Evolutionary conservation across 768 basidiomycete genomes (phyloP).

Genomic region (Amanita muscaria): DNA sequence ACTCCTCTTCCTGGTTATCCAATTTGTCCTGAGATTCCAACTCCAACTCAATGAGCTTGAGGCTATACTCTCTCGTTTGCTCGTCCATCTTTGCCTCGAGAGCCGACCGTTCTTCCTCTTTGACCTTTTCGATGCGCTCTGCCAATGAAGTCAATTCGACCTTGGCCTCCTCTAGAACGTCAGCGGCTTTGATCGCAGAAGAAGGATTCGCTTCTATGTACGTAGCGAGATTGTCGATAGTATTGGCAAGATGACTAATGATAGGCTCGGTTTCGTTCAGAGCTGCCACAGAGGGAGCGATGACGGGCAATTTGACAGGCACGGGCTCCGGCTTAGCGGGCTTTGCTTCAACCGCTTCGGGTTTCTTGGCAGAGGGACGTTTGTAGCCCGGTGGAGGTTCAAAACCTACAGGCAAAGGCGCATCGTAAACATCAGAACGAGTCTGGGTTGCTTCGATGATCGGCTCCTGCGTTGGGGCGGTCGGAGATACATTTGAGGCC

Average conservation of each 20-base stretch:
- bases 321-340: slow-evolving; percentile 20
- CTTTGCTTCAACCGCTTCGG: slow-evolving; percentile 15
- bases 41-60: slow-evolving; percentile 73
- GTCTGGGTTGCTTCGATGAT: slow-evolving; percentile 15
- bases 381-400: slow-evolving; percentile 89
- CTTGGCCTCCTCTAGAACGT: slow-evolving; percentile 75
- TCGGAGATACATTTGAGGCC: no score
- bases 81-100: slow-evolving; percentile 65
- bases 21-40: slow-evolving; percentile 82
- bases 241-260: slow-evolving; percentile 82
- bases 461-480: slow-evolving; percentile 19
- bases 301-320: slow-evolving; percentile 53
- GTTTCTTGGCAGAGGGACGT: slow-evolving; percentile 37
- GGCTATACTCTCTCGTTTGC: slow-evolving; percentile 75
- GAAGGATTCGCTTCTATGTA: slow-evolving; percentile 71
- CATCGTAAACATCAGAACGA: slow-evolving; percentile 59
- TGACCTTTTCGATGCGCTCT: slow-evolving; percentile 66
- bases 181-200: slow-evolving; percentile 57
- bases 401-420: slow-evolving; percentile 83
- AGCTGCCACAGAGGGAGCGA: slow-evolving; percentile 74
- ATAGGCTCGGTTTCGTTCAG: slow-evolving; percentile 79
- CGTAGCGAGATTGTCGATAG: slow-evolving; percentile 85
- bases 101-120: slow-evolving; percentile 65
- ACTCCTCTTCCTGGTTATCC: slow-evolving; percentile 78
- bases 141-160: slow-evolving; percentile 72